Percentiles rank a stretch among this genome's conserved stretches.
phyloP scores from a whole-genome alignment of 257 asterid species.

The Solanum infundibuliforme region DNA sequence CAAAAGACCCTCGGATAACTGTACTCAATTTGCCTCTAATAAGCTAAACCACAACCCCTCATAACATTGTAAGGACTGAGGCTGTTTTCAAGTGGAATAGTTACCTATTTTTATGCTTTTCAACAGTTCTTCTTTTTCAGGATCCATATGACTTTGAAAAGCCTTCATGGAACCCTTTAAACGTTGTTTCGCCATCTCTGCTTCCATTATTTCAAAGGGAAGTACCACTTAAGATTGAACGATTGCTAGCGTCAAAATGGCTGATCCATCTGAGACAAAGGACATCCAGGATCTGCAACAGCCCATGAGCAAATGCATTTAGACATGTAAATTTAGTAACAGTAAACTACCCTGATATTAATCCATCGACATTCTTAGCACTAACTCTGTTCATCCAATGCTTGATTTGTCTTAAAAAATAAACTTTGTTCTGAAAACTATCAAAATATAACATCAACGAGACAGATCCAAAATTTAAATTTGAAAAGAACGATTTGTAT shows the following conservation, averaged over 20 bases:
- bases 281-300: not conserved
- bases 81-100: not conserved
- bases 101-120: conserved; percentile 58
- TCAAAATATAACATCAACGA: not conserved
- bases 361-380: not conserved
- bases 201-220: not conserved
- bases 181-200: conserved; percentile 22
- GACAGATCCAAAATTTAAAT: not conserved
- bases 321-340: not conserved
- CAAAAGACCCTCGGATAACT: no score
- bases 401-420: not conserved
- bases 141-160: conserved; percentile 43
- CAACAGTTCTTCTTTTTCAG: conserved; percentile 52
- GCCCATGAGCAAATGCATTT: not conserved
- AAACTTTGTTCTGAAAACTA: not conserved
- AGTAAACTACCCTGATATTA: not conserved
- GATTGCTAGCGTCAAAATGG: not conserved
- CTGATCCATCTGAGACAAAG: not conserved
- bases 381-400: not conserved
- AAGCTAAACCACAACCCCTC: conserved; percentile 4
- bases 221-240: not conserved
- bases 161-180: conserved; percentile 38
- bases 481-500: not conserved
- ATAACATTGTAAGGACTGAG: conserved; percentile 7
- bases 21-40: not conserved